Percentiles rank a stretch among this genome's conserved stretches.
These are phyloP conservation scores for Flaveria floridana DNA, from an alignment of 140 eudicot genomes.

Conservation along the genomic window DNA sequence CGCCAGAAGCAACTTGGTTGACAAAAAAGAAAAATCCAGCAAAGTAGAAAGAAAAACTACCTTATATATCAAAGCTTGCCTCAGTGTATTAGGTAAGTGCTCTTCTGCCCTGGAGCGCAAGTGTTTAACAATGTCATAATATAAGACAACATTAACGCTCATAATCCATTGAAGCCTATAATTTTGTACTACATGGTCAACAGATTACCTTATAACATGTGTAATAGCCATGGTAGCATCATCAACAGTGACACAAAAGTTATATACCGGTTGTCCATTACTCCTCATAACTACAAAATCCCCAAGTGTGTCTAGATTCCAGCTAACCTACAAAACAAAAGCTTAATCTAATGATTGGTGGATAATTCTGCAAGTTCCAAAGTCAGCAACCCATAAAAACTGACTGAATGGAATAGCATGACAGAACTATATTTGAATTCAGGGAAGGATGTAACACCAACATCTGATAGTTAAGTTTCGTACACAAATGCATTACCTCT, in stretches of 20 bases:
- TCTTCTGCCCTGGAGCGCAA: constrained; percentile 86
- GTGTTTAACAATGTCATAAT: constrained; percentile 14
- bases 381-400: constrained; percentile 4
- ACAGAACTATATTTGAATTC: neutral
- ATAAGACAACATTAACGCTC: neutral
- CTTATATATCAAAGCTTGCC: constrained; percentile 95
- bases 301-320: constrained; percentile 93
- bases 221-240: constrained; percentile 98
- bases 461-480: constrained; percentile 19
- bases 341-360: neutral
- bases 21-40: neutral
- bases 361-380: neutral
- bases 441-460: constrained; percentile 12
- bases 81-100: constrained; percentile 94
- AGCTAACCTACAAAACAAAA: constrained; percentile 63
- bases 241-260: constrained; percentile 96
- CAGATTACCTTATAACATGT: constrained; percentile 82
- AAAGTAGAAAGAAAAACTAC: constrained; percentile 35
- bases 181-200: constrained; percentile 9
- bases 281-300: constrained; percentile 97
- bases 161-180: constrained; percentile 8
- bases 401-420: neutral
- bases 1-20: constrained; percentile 9
- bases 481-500: constrained; percentile 51
- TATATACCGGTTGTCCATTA: constrained; percentile 95